phyloP scores from a whole-genome alignment of 768 basidiomycete species.

The Panaeolus papilionaceus region DNA sequence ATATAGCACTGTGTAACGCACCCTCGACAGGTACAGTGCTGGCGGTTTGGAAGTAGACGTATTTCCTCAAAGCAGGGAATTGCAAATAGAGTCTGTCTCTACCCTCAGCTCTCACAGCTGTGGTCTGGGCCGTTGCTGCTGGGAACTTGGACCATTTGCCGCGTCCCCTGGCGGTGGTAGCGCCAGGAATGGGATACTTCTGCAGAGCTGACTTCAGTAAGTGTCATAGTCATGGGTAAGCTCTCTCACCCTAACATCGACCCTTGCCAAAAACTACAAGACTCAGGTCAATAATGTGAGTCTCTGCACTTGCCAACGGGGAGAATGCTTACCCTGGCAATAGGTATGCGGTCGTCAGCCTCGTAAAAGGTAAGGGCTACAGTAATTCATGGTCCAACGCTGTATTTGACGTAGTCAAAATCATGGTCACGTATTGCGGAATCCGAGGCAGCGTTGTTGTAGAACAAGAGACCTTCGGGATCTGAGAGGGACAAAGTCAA shows the following conservation, averaged over 20 bases:
- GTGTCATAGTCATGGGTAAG: neutral
- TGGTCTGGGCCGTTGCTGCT: slow-evolving; percentile 7
- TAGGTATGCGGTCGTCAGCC: neutral
- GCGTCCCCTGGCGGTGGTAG: neutral
- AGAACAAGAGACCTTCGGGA: slow-evolving; percentile 19
- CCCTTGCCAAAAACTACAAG: neutral
- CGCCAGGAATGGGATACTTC: slow-evolving; percentile 4
- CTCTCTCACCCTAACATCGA: neutral
- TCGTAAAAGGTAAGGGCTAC: neutral
- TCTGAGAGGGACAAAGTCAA: neutral
- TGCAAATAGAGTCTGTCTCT: neutral
- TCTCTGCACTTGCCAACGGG: neutral
- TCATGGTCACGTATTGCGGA: slow-evolving; percentile 1
- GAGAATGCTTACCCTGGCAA: neutral
- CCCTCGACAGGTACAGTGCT: neutral
- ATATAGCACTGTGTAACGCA: neutral
- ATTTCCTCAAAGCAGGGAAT: slow-evolving; percentile 2
- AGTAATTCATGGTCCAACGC: neutral
- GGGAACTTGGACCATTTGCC: slow-evolving; percentile 7
- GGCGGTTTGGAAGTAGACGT: slow-evolving; percentile 5
- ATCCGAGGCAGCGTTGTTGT: neutral
- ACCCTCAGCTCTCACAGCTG: neutral
- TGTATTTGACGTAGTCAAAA: neutral
- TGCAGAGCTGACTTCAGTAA: neutral
- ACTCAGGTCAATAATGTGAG: neutral